A percentile compares a stretch with the other conserved stretches of the same genome.
Conservation (phyloP, 2,329 filamentous ascomycete genomes). For the Cylindrodendrum hubeiense region DNA sequence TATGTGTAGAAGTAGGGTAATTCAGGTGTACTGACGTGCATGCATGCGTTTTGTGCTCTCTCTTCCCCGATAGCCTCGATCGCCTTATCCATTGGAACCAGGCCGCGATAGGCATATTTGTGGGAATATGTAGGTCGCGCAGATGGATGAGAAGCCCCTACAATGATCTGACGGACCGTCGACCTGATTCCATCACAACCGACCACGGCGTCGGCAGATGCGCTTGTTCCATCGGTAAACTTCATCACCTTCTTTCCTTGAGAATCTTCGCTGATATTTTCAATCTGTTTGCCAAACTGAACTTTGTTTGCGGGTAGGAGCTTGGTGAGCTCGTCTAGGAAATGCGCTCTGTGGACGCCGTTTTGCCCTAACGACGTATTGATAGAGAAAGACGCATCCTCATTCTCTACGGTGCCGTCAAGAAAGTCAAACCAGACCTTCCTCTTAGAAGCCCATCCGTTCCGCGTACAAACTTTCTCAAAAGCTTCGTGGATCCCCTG, state of each 20-base stretch:
- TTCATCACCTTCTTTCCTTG: constrained; percentile 43
- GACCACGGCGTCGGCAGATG: constrained; percentile 48
- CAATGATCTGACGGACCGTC: constrained; percentile 10
- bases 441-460: constrained; percentile 36
- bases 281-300: constrained; percentile 48
- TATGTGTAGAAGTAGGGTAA: too few species aligned
- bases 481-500: constrained; percentile 51
- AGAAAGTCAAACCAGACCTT: constrained; percentile 43
- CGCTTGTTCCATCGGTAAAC: constrained; percentile 54
- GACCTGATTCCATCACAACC: constrained; percentile 28
- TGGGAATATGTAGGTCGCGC: constrained; percentile 20
- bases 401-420: constrained; percentile 34
- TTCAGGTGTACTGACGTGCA: too few species aligned
- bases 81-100: constrained; percentile 21
- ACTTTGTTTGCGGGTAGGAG: constrained; percentile 53
- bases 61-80: constrained; percentile 13
- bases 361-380: constrained; percentile 44
- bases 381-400: constrained; percentile 32
- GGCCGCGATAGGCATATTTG: constrained; percentile 23
- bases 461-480: constrained; percentile 40
- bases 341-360: constrained; percentile 52
- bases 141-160: constrained; percentile 14
- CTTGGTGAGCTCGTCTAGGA: constrained; percentile 54
- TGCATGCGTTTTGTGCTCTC: constrained; percentile 18
- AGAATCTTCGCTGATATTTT: neutral